Evolutionary conservation across 2,329 filamentous ascomycete species (phyloP), one percentile per base, ranked within the genome.

Genomic region (Curvularia sp.): DNA sequence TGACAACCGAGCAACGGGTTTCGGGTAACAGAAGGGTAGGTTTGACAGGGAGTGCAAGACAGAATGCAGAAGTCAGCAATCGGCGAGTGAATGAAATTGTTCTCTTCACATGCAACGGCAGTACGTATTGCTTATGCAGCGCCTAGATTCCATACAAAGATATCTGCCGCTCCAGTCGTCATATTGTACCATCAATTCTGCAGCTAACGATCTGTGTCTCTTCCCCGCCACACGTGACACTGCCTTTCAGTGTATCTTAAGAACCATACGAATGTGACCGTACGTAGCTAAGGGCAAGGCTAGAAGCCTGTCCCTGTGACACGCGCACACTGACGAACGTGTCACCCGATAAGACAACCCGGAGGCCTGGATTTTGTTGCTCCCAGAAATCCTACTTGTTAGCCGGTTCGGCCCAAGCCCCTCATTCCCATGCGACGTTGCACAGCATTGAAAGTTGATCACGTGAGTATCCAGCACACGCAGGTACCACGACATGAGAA

Each of bases 41-140:
- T 60, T 54, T 64, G 66, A 65, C 63, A 69, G 59, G 65, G 55
- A 60, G 59, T 55, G 60, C 60, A 57, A 52, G 42, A 49, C 50
- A 51, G 62, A 55, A 54, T 50, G 56, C 20, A 53, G 54, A 60
- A 39, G 52, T 58, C 55, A 62, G 59, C 35, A 28, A 52, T 49
- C 49, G 55, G 35, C 55, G 56, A 26, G 39, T 10, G 30, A 35
- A 31, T 44, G 15, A 39, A 39, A 44, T 50, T 24, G 13, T 44
- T 9, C 28, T 18, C 31, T 47, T n/a, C 15, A 39, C 24, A 51
- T 24, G 49, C n/a, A 20, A 30, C 35, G 33, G 38, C 15, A 55
- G 57, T 61, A 53, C 62, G 47, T 62, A 61, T 55, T 31, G 39
- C 48, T 42, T 66, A 57, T 49, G 55, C 55, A 57, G 48, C 61